Base-by-base conservation (phyloP, 768 basidiomycete species). In the Leccinum incarnatum region DNA sequence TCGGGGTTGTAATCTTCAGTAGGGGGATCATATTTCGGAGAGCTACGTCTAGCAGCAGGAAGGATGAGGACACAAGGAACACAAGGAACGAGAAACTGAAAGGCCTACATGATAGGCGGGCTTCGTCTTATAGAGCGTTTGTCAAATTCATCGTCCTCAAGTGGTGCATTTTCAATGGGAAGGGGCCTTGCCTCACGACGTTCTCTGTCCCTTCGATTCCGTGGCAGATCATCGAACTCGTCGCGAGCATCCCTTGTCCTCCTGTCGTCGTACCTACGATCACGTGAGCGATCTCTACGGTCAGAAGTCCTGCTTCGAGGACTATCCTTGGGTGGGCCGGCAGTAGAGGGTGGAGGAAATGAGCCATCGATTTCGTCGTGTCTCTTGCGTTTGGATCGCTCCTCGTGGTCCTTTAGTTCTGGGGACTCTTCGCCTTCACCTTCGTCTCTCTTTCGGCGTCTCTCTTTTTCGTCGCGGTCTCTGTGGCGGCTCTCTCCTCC, bases 1-100 rank as follows among this genome's bases (percentile, higher is more conserved):
- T 96, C 93, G 30, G 88, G 87, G 63, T 89, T 89, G 71, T 87
- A 89, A 55, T 75, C 75, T 66, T 93, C 91, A 36, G 87, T 82
- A 29, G 76, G 81, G 19, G 81, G 78, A 46, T 89, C 89, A 65
- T 91, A 89, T 29, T 80, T 79, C 21, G 90, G 88, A 17, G 91
- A 89, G 36, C 81, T 79, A 56, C 91, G 84, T 66, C 89, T 91
- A 59, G 46, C 51, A 55, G 37, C 32, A 30, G 23, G 53, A 55
- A 50, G 21, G 49, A 2, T 48, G 23, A 57, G 60, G 60, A 40
- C 51, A 50, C 29, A 23, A 48, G 30, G 50, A 34, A 52, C 59
- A 50, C 29, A 23, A 50, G 29, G 50, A 34, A 52, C 59, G 25
- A 53, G 34, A 64, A 53, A 47, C 63, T 32, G 27, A 51, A 54